Evolutionary conservation across 2,329 filamentous ascomycete species (phyloP), one percentile per base, ranked within the genome.

Genomic region (Dendryphion nanum): DNA sequence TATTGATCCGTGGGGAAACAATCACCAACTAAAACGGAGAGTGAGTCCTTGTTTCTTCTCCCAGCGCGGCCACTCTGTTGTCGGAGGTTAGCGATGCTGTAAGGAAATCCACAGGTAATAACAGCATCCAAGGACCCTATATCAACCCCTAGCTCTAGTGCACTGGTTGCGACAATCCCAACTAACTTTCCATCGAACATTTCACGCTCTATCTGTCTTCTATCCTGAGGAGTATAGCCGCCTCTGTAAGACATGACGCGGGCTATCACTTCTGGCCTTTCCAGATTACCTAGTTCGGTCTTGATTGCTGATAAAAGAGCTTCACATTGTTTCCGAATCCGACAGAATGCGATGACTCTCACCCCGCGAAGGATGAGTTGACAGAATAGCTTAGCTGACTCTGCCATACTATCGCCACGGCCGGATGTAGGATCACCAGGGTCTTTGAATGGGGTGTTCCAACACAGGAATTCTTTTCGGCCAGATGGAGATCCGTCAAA

Each of bases 151-250:
- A 98, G 72, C 61, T 98, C 93, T 3, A 98, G 74, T 1, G 93
- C 93, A 37, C 85, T 95, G 0, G 93, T 98, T 2, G 91, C 91
- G 20, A 98, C 83, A 40, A 98, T 94, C 1, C 93, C 93, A 44
- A 96, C 76, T 1, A 98, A 75, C 55, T 90, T 93, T 0, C 93
- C 93, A 39, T 95, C 86, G 52, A 98, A 98, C 93, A 98, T 97
- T 60, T 97, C 90, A 18, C 78, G 81, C 64, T 98, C 93, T 42
- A 98, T 96, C 39, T 79, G 76, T 14, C 93, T 80, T 39, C 93
- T 78, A 56, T 98, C 93, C 61, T 94, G 86, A 2, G 91, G 82
- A 3, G 90, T 95, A 59, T 98, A 98, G 0, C 93, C 93, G 17
- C 93, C 93, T 45, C 93, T 82, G 58, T 98, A 98, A 0, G 87